phyloP scores from a whole-genome alignment of 2,329 filamentous ascomycete genomes.

The Diaporthe amygdali region DNA sequence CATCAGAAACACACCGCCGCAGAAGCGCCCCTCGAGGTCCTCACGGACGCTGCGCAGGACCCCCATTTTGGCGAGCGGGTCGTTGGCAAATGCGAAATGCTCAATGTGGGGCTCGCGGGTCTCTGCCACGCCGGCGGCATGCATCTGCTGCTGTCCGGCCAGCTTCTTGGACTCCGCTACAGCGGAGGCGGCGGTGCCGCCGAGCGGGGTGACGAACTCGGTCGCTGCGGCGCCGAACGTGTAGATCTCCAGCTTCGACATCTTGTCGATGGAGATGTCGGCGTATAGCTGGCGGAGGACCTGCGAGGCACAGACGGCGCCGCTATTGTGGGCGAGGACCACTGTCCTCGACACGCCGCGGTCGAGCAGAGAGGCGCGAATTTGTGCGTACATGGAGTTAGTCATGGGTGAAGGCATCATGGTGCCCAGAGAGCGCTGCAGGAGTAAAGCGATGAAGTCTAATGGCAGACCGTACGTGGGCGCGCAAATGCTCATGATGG shows the following conservation, averaged over 20 bases:
- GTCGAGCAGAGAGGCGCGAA: constrained; percentile 42
- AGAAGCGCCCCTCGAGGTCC: constrained; percentile 42
- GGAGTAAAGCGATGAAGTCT: constrained; percentile 48
- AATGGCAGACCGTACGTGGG: constrained; percentile 57
- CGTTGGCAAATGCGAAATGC: constrained; percentile 41
- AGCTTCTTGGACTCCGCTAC: constrained; percentile 21
- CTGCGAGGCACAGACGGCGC: constrained; percentile 41
- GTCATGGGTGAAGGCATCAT: constrained; percentile 36
- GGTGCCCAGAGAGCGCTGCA: constrained; percentile 36
- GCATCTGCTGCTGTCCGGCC: constrained; percentile 16
- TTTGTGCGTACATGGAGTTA: constrained; percentile 39
- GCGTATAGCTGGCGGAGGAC: constrained; percentile 42
- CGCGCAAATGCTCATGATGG: constrained; percentile 56
- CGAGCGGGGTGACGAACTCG: constrained; percentile 43
- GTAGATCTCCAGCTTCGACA: constrained; percentile 48
- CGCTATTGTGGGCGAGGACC: constrained; percentile 46
- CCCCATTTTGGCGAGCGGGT: constrained; percentile 45
- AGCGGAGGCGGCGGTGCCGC: constrained; percentile 26
- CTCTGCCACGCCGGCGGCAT: constrained; percentile 26
- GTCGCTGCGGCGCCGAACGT: constrained; percentile 46
- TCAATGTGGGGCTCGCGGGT: constrained; percentile 38
- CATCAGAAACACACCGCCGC: constrained; percentile 45
- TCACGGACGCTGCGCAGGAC: constrained; percentile 41
- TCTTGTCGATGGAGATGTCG: constrained; percentile 41
- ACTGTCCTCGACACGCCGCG: constrained; percentile 39